Conservation (phyloP, 2,329 filamentous ascomycete species). For the Fusarium verticillioides region DNA sequence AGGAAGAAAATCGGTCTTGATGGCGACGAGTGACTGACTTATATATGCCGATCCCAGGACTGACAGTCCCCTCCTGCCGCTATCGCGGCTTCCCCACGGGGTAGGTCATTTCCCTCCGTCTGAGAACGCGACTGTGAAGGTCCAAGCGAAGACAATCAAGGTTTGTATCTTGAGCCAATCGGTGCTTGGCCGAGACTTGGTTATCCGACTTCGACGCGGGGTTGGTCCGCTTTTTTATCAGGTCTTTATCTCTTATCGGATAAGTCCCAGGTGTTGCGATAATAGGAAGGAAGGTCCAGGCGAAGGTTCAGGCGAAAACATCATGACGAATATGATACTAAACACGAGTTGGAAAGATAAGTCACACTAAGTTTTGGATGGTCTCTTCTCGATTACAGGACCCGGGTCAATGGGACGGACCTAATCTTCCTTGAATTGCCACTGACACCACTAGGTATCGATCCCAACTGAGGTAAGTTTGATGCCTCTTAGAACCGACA, state of each 20-base stretch:
- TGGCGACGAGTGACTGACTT: not conserved
- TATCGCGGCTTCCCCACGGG: constrained; percentile 4
- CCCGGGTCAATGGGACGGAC: fast-evolving
- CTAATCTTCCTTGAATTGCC: not conserved
- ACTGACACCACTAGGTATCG: fast-evolving
- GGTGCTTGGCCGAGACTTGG: not conserved
- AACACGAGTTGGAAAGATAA: not conserved
- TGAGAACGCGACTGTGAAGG: not conserved
- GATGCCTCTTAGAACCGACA: too few relatives aligned
- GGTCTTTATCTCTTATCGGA: not conserved
- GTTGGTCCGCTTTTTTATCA: not conserved
- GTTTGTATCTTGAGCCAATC: not conserved
- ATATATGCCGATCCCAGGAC: not conserved
- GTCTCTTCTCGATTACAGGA: fast-evolving
- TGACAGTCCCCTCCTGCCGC: not conserved
- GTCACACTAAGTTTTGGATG: fast-evolving
- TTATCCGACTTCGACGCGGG: not conserved
- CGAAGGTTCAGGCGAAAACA: not conserved
- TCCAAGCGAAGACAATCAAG: not conserved
- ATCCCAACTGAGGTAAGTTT: too few relatives aligned
- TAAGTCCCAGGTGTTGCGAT: not conserved
- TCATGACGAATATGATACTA: not conserved
- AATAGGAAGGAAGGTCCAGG: not conserved
- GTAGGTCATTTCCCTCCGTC: not conserved
- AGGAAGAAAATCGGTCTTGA: too few relatives aligned